These are phyloP conservation scores for Penicillium sp. DNA, from an alignment of 2,329 filamentous ascomycete genomes.

Conservation along the genomic window DNA sequence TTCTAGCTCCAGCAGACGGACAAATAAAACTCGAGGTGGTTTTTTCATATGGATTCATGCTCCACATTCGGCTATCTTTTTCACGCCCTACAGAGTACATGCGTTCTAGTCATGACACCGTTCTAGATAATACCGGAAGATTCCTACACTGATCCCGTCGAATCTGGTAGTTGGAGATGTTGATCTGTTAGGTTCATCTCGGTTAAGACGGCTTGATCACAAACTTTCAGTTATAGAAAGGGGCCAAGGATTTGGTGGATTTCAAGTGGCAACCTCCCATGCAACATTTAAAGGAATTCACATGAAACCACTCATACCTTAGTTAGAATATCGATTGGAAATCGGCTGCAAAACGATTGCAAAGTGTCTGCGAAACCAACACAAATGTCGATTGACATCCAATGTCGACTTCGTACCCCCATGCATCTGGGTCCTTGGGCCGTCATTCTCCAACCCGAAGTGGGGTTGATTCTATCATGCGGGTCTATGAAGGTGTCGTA, in stretches of 20 bases:
- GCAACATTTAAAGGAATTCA: not conserved
- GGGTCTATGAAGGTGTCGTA: not conserved
- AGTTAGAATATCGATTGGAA: not conserved
- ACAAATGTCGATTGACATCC: not conserved
- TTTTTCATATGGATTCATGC: constrained; percentile 10
- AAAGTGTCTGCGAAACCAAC: too few relatives aligned
- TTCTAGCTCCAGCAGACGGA: constrained; percentile 7
- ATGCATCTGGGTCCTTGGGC: constrained; percentile 5
- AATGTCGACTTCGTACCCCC: constrained; percentile 3
- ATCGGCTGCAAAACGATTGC: constrained; percentile 1
- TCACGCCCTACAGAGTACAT: constrained; percentile 11
- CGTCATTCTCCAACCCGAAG: constrained; percentile 1
- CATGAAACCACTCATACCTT: not conserved
- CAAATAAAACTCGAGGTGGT: constrained; percentile 14
- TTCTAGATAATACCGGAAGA: constrained; percentile 10
- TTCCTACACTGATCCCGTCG: constrained; percentile 6
- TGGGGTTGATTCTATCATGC: not conserved
- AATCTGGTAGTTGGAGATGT: constrained; percentile 13
- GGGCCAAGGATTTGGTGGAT: constrained; percentile 9
- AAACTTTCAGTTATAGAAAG: constrained; percentile 9
- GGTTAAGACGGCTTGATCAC: constrained; percentile 22
- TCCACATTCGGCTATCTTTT: constrained; percentile 15
- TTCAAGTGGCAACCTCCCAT: constrained; percentile 12
- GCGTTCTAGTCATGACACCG: too few relatives aligned
- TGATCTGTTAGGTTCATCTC: constrained; percentile 15